Percentiles rank a stretch among this genome's conserved stretches.
Evolutionary conservation across 1,139 yeast species (phyloP).

Genomic region (Sugiyamaella castrensis): DNA sequence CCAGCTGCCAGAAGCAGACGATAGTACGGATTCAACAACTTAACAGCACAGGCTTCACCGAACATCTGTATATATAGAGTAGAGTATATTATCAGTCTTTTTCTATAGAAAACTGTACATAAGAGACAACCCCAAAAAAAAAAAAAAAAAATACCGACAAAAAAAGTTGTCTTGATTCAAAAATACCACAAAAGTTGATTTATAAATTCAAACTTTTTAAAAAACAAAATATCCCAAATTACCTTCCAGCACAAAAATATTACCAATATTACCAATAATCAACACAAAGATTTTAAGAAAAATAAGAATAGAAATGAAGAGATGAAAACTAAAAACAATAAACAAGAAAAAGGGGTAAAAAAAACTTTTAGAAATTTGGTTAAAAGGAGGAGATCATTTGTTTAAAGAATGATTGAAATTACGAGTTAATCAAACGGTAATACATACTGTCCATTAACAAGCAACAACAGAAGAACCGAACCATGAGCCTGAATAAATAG

Average conservation of each 20-base stretch:
- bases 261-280: neutral
- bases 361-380: conserved; percentile 4
- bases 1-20: too few species aligned
- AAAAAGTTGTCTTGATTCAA: neutral
- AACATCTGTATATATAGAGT: too few species aligned
- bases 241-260: conserved; percentile 1
- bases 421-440: neutral
- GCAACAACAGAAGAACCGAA: conserved; percentile 20
- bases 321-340: conserved; percentile 4
- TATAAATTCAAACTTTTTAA: conserved; percentile 1
- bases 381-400: neutral
- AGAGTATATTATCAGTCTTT: too few species aligned
- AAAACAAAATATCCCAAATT: conserved; percentile 1
- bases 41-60: too few species aligned
- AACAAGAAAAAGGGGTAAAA: conserved; percentile 1
- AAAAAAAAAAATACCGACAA: conserved; percentile 4
- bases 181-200: neutral
- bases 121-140: conserved; percentile 1
- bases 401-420: neutral
- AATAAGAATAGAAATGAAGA: conserved; percentile 2
- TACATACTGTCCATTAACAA: conserved; percentile 11
- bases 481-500: conserved; percentile 6
- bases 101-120: neutral
- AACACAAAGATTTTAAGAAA: conserved; percentile 1
- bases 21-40: too few species aligned